Evolutionary conservation across 2,329 filamentous ascomycete genomes (phyloP).

Genomic region (Aphanocladium album): DNA sequence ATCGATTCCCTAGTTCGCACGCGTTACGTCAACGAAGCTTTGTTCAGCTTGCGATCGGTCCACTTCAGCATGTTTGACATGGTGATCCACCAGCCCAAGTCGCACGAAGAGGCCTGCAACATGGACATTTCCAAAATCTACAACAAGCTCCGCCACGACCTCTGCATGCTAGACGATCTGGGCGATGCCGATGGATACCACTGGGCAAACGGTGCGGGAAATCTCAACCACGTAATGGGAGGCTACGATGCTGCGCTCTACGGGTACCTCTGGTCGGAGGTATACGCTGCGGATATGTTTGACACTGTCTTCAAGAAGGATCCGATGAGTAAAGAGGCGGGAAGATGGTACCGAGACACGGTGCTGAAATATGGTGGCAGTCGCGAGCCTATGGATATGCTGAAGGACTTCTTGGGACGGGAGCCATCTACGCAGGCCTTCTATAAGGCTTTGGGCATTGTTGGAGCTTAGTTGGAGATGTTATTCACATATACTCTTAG

Average conservation of each 20-base stretch:
- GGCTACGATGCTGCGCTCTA: slow-evolving; percentile 77
- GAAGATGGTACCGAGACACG: slow-evolving; percentile 66
- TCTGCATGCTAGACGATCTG: slow-evolving; percentile 46
- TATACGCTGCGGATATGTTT: slow-evolving; percentile 76
- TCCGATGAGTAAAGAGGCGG: slow-evolving; percentile 66
- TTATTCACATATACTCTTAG: no score
- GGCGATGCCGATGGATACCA: slow-evolving; percentile 42
- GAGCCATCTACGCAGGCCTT: slow-evolving; percentile 68
- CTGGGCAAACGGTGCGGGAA: slow-evolving; percentile 69
- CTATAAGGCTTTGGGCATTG: slow-evolving; percentile 61
- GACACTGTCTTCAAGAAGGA: slow-evolving; percentile 65
- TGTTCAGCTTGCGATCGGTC: slow-evolving; percentile 69
- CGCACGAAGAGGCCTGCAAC: slow-evolving; percentile 56
- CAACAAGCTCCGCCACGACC: slow-evolving; percentile 62
- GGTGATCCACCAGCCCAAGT: slow-evolving; percentile 61
- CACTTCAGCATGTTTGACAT: slow-evolving; percentile 76
- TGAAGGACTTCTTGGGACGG: slow-evolving; percentile 67
- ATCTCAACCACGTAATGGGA: slow-evolving; percentile 69
- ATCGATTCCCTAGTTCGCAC: slow-evolving; percentile 3
- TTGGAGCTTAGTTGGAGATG: no score
- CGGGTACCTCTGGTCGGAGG: slow-evolving; percentile 59
- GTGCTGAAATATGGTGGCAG: slow-evolving; percentile 68
- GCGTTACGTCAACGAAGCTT: slow-evolving; percentile 52
- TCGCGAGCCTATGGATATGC: slow-evolving; percentile 68
- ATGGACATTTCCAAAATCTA: slow-evolving; percentile 58